Evolutionary conservation across 164 flowering plant genomes (phyloP), one percentile per base, ranked within the genome.

Genomic region (Nymphaea colorata): DNA sequence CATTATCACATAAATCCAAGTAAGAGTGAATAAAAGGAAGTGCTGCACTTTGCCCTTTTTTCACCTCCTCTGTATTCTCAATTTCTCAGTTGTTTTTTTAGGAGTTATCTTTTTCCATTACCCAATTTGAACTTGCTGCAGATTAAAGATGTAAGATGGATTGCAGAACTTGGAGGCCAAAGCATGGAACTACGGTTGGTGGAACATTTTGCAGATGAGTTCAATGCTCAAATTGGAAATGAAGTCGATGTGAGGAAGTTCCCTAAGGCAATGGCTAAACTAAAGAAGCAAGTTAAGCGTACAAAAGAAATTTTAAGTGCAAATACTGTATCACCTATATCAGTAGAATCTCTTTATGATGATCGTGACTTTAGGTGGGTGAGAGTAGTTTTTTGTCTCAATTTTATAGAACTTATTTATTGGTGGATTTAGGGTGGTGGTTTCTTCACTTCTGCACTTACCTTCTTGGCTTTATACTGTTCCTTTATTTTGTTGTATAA

Each of bases 71-170:
- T 10, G 57, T 51, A 51, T 51, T 51, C 57, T 51, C 57, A 10
- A 51, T 51, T 51, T 51, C 14, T 8, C 14, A 8, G 3, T 47
- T 51, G 57, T 51, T 15, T 51, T 51, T 51, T 5, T 51, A 8
- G 3, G 57, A 51, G 57, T 15, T 51, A 3, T 51, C 57, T 15
- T 51, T 51, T 51, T 51, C 14, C 8, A 51, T 51, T 51, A 51
- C 14, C 57, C 8, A 51, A 0, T 25, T 25, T 25, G 36, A 51
- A 15, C 57, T 17, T 17, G 63, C 66, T 75, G 73, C 79, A 95
- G 99, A 96, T 95, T 66, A 90, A 84, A 82, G 99, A 95, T 77
- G 97, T 91, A 53, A 87, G 88, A 81, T 95, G 99, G 99, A 72
- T 87, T 74, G 65, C 89, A n/a, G 86, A 86, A 61, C 96, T 95